Evolutionary conservation across 768 basidiomycete genomes (phyloP).

Genomic region (Boletellus sp.): DNA sequence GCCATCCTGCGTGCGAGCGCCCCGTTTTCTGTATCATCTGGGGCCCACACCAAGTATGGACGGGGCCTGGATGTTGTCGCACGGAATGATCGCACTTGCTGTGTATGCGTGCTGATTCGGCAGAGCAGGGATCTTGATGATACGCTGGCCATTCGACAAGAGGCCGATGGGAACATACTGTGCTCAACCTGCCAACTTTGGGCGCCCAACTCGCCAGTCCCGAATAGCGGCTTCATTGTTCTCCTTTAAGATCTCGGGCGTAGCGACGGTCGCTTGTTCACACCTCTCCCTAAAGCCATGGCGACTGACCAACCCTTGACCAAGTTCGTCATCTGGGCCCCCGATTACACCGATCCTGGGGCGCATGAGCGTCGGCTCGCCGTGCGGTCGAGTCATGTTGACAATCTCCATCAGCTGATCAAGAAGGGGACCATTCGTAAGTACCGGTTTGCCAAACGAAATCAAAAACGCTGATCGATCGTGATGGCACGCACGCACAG

Average conservation of each 20-base stretch:
- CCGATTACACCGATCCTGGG: conserved; percentile 58
- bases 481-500: conserved; percentile 28
- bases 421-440: conserved; percentile 48
- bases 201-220: no score
- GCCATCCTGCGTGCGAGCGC: conserved; percentile 54
- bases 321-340: conserved; percentile 59
- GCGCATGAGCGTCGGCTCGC: conserved; percentile 49
- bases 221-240: no score
- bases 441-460: conserved; percentile 18
- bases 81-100: conserved; percentile 13
- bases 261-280: neutral
- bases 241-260: no score
- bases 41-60: conserved; percentile 53
- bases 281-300: conserved; percentile 11
- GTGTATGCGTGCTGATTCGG: neutral
- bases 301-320: conserved; percentile 9
- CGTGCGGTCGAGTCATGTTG: conserved; percentile 52
- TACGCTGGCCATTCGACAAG: no score
- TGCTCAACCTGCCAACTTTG: conserved; percentile 12
- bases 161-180: no score
- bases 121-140: neutral
- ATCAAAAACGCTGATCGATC: conserved; percentile 8
- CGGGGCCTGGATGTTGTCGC: conserved; percentile 4
- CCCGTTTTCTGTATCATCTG: conserved; percentile 59
- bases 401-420: conserved; percentile 34